Evolutionary conservation across 2,329 filamentous ascomycete species (phyloP).

Genomic region (Curvularia eragrostidis): DNA sequence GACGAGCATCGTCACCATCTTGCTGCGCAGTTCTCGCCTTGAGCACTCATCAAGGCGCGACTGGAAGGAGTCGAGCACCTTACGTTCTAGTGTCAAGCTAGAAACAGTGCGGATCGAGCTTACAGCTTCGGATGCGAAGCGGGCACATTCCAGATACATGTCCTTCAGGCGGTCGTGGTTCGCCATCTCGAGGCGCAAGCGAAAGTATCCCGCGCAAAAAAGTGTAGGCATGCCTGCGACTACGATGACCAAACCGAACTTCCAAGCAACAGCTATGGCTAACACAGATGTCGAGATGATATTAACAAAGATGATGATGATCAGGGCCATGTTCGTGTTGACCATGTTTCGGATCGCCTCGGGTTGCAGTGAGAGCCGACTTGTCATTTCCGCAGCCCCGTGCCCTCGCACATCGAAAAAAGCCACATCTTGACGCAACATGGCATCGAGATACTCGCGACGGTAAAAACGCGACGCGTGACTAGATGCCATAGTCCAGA

Average conservation of each 20-base stretch:
- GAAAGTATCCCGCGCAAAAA: slow-evolving; percentile 57
- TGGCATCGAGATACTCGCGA: slow-evolving; percentile 67
- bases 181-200: slow-evolving; percentile 64
- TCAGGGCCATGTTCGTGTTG: slow-evolving; percentile 64
- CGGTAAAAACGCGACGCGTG: slow-evolving; percentile 47
- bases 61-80: slow-evolving; percentile 68
- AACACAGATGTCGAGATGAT: slow-evolving; percentile 70
- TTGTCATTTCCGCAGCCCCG: slow-evolving; percentile 66
- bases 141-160: slow-evolving; percentile 72
- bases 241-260: slow-evolving; percentile 71
- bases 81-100: slow-evolving; percentile 71
- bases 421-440: slow-evolving; percentile 65
- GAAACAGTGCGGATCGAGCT: slow-evolving; percentile 75
- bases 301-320: slow-evolving; percentile 70
- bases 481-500: slow-evolving; percentile 62
- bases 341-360: slow-evolving; percentile 68
- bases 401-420: slow-evolving; percentile 69
- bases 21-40: slow-evolving; percentile 68
- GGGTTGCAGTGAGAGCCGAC: slow-evolving; percentile 63
- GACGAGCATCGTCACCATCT: slow-evolving; percentile 45
- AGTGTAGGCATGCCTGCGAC: slow-evolving; percentile 64
- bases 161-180: slow-evolving; percentile 71
- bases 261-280: slow-evolving; percentile 77
- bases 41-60: slow-evolving; percentile 60
- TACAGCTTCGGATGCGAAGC: slow-evolving; percentile 77